Evolutionary conservation across 106 monocot genomes (phyloP).

Genomic region (Iris macrosiphon): DNA sequence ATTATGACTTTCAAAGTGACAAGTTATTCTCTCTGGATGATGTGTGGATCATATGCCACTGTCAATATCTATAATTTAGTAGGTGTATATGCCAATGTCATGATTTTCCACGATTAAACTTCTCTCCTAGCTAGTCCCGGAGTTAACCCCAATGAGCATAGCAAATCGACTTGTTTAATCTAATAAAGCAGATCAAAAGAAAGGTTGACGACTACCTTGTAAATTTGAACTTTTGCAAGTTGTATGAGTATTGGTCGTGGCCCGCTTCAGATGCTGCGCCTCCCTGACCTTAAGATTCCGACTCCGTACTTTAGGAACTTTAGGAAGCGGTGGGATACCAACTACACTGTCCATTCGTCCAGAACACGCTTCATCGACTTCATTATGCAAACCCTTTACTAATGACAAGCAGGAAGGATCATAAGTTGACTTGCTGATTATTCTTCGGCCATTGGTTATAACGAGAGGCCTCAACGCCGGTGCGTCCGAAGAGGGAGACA

Average conservation of each 20-base stretch:
- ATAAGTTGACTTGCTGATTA: constrained; percentile 23
- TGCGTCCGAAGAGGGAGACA: constrained; percentile 7
- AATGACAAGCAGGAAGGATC: neutral
- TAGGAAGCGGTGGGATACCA: constrained; percentile 11
- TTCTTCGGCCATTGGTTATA: constrained; percentile 12
- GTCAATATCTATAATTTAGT: too few relatives aligned
- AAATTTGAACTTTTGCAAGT: constrained; percentile 8
- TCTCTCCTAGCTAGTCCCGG: neutral
- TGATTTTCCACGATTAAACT: neutral
- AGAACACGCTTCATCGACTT: constrained; percentile 3
- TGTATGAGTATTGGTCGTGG: neutral
- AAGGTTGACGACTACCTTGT: constrained; percentile 19
- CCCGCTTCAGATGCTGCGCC: neutral
- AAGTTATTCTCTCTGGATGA: too few relatives aligned
- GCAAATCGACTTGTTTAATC: neutral
- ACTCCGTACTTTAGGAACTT: constrained; percentile 11
- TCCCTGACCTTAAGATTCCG: constrained; percentile 11
- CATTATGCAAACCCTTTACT: neutral
- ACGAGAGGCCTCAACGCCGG: constrained; percentile 18
- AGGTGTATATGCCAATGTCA: neutral
- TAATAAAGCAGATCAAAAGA: neutral
- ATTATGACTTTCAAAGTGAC: too few relatives aligned
- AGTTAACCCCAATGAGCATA: neutral
- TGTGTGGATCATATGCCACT: too few relatives aligned
- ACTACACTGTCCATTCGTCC: neutral